Base-by-base conservation (phyloP, 768 basidiomycete genomes). In the Tylopilus vinaceipallidus region DNA sequence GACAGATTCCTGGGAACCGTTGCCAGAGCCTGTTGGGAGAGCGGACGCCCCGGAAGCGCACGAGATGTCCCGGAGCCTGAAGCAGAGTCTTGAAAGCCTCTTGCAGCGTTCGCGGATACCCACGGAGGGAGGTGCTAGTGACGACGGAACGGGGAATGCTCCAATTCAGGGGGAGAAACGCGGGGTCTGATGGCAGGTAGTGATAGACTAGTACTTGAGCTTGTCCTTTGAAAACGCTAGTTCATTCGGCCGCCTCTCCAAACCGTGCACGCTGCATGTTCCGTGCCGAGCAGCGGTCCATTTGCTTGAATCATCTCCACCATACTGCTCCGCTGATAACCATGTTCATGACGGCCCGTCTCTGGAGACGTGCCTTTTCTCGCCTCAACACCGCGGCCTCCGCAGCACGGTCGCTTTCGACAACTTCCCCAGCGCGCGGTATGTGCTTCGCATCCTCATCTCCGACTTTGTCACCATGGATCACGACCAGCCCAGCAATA, bases 1-100 rank as follows among this genome's bases (percentile, higher is more conserved):
- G 36, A 45, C 20, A 11, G 47, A 44, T 35, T 61, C 47, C 0
- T 66, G 65, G 65, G 61, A 66, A 16, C 64, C 65, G 2, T 51
- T 66, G 51, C 54, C 64, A n/a, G 54, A 61, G 9, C 47, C 50
- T 13, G 30, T 40, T 24, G 30, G 49, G 37, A 55, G 32, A 35
- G 41, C 42, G 11, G 32, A 39, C n/a, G 10, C n/a, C n/a, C n/a
- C 27, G 26, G 50, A 22, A 17, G 17, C 12, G 20, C 6, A 23
- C 6, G 53, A 50, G 54, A 42, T 51, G 41, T 16, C 54, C 9
- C 52, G 53, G 49, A 66, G 52, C 26, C 23, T 70, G 42, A 64
- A 40, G 29, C 58, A 62, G 23, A 63, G 53, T 48, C 54, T 69
- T 3, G 62, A 62, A 33, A 45, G 50, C 33, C 37, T 56, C 8